Evolutionary conservation across 352 stramenopile species (phyloP).

Genomic region (Phytophthora pinifolia): DNA sequence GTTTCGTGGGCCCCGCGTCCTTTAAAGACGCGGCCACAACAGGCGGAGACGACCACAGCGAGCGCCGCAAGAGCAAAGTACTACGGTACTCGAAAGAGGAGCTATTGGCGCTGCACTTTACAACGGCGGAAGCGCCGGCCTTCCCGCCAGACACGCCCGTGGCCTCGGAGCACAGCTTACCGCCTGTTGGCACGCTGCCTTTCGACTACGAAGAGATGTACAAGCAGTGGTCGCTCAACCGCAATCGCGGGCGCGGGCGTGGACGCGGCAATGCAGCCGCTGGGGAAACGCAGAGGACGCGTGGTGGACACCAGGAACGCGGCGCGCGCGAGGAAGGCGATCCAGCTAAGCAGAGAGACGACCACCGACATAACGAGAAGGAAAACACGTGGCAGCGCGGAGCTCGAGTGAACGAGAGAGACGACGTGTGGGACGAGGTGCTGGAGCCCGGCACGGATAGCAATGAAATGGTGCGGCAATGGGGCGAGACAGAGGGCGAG

Average conservation of each 20-base stretch:
- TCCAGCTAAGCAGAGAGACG: conserved; percentile 37
- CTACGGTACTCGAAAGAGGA: conserved; percentile 83
- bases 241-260: conserved; percentile 73
- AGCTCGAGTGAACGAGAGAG: conserved; percentile 37
- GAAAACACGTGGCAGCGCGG: conserved; percentile 68
- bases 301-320: conserved; percentile 43
- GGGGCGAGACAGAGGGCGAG: not conserved
- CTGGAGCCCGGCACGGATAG: conserved; percentile 40
- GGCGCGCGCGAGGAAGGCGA: conserved; percentile 55
- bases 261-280: conserved; percentile 46
- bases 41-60: conserved; percentile 32
- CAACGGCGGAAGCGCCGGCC: conserved; percentile 44
- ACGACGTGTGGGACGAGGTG: conserved; percentile 85
- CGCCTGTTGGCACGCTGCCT: conserved; percentile 68
- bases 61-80: conserved; percentile 80
- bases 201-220: conserved; percentile 90
- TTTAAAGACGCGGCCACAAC: conserved; percentile 41
- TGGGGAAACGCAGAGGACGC: conserved; percentile 25
- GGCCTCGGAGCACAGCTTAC: conserved; percentile 61
- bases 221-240: conserved; percentile 84
- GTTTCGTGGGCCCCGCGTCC: conserved; percentile 55
- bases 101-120: conserved; percentile 68
- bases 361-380: conserved; percentile 37
- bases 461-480: conserved; percentile 59
- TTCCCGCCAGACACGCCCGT: conserved; percentile 71